phyloP scores from a whole-genome alignment of 2,329 filamentous ascomycete genomes.

The Keithomyces neogunnii region DNA sequence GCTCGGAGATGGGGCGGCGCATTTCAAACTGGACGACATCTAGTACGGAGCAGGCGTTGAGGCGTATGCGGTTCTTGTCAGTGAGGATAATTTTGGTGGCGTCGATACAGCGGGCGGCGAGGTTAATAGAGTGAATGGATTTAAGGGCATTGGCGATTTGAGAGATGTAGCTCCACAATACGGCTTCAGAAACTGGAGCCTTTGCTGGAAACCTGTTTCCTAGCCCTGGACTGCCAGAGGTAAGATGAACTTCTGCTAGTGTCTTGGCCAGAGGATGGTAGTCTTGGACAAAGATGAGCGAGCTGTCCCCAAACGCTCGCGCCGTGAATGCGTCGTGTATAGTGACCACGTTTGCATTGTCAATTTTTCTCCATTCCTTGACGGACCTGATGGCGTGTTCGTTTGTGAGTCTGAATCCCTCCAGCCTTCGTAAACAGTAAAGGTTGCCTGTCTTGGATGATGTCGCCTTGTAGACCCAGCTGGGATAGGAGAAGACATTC shows the following conservation, averaged over 20 bases:
- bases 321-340: slow-evolving; percentile 92
- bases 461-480: slow-evolving; percentile 91
- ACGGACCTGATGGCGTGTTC: slow-evolving; percentile 81
- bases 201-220: slow-evolving; percentile 37
- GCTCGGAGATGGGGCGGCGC: slow-evolving; percentile 58
- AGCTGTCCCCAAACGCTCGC: slow-evolving; percentile 86
- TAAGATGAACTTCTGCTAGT: slow-evolving; percentile 72
- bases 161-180: slow-evolving; percentile 85
- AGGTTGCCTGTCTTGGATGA: slow-evolving; percentile 80
- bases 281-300: slow-evolving; percentile 86
- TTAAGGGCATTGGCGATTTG: slow-evolving; percentile 86
- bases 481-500: slow-evolving; percentile 75
- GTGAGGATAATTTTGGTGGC: slow-evolving; percentile 85
- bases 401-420: slow-evolving; percentile 82
- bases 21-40: slow-evolving; percentile 82
- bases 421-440: slow-evolving; percentile 81
- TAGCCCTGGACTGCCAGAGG: slow-evolving; percentile 25
- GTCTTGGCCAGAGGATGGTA: slow-evolving; percentile 91
- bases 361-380: slow-evolving; percentile 81
- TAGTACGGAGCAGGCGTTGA: slow-evolving; percentile 81
- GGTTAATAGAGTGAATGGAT: slow-evolving; percentile 69
- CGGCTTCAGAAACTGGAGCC: slow-evolving; percentile 54
- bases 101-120: slow-evolving; percentile 81
- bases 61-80: slow-evolving; percentile 78
- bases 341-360: slow-evolving; percentile 73